Percentiles rank a stretch among this genome's conserved stretches.
phyloP scores from a whole-genome alignment of 345 rosid species.

The Barbarea vulgaris region DNA sequence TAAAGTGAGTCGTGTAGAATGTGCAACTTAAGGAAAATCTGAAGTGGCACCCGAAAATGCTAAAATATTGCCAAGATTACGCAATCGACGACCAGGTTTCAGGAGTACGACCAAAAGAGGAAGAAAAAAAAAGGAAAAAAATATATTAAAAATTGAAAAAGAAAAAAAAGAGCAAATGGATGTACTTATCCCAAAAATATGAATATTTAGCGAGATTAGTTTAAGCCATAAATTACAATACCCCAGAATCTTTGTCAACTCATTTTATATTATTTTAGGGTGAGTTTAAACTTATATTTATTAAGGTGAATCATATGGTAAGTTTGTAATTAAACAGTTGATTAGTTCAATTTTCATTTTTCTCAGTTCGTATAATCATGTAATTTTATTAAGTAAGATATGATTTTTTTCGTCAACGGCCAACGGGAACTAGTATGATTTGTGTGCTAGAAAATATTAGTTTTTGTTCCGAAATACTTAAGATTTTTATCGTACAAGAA shows the following conservation, averaged over 20 bases:
- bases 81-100: constrained; percentile 16
- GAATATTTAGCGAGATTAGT: not conserved
- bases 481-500: constrained; percentile 19
- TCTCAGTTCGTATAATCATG: not conserved
- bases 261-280: not conserved
- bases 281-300: not conserved
- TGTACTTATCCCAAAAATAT: not conserved
- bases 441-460: not conserved
- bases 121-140: not conserved
- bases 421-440: not conserved
- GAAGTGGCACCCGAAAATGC: constrained; percentile 11
- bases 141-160: no score
- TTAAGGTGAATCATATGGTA: not conserved
- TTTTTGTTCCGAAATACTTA: not conserved
- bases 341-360: no score
- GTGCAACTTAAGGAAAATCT: constrained; percentile 21
- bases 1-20: constrained; percentile 17
- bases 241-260: not conserved
- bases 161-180: not conserved
- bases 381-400: not conserved
- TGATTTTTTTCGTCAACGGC: not conserved
- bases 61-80: constrained; percentile 16
- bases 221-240: not conserved
- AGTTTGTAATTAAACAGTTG: not conserved
- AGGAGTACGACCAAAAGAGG: not conserved